Conservation (phyloP, 768 basidiomycete genomes). For the Tulasnella calospora region DNA sequence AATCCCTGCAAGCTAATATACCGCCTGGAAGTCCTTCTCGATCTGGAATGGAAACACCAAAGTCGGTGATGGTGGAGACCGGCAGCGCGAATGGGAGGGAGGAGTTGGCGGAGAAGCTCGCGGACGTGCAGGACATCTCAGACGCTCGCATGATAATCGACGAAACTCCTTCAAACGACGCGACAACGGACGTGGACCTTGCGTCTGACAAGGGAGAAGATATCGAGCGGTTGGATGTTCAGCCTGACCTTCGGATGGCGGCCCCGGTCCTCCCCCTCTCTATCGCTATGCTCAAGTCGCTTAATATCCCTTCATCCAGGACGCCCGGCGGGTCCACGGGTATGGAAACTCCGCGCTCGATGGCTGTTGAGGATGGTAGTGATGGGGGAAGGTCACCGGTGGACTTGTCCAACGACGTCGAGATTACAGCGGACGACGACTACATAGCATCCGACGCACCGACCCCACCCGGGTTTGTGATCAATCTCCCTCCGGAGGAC, state of each 20-base stretch:
- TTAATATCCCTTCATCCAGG: conserved; percentile 14
- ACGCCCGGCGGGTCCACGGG: conserved; percentile 2
- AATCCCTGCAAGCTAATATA: neutral
- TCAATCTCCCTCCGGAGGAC: conserved; percentile 14
- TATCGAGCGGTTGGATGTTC: conserved; percentile 15
- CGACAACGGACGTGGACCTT: conserved; percentile 14
- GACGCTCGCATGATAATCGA: neutral
- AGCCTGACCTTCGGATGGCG: conserved; percentile 13
- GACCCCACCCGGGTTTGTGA: conserved; percentile 14
- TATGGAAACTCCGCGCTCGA: conserved; percentile 22
- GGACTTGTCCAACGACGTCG: neutral
- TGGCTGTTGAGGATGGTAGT: conserved; percentile 22
- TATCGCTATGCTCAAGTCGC: conserved; percentile 3
- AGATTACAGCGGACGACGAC: neutral
- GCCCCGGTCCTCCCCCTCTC: conserved; percentile 21
- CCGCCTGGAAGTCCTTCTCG: neutral
- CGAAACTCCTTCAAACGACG: neutral
- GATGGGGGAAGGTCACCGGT: neutral
- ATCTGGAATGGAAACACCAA: conserved; percentile 12
- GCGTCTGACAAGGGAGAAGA: conserved; percentile 3
- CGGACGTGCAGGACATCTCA: neutral
- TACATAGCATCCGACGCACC: conserved; percentile 4
- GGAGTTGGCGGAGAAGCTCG: neutral
- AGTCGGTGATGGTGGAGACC: conserved; percentile 23
- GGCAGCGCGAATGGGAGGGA: conserved; percentile 16